phyloP scores from a whole-genome alignment of 2,329 filamentous ascomycete genomes.

The Periconia sp. region DNA sequence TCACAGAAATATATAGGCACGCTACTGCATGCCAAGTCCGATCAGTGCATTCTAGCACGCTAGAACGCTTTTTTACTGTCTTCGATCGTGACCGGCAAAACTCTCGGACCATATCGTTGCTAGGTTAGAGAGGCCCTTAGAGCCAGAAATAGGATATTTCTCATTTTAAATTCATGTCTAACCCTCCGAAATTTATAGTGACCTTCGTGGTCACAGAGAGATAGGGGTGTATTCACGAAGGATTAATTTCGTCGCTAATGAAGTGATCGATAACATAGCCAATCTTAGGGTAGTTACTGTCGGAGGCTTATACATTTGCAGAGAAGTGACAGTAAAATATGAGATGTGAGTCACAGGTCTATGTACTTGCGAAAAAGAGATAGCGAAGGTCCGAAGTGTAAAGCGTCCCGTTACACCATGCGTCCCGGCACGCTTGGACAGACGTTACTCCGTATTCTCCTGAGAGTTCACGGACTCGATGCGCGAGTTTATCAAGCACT shows the following conservation, averaged over 20 bases:
- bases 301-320: neutral
- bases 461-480: too few species aligned
- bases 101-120: neutral
- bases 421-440: constrained; percentile 3
- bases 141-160: too few species aligned
- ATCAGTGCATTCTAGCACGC: constrained; percentile 1
- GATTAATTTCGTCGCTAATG: constrained; percentile 1
- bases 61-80: constrained; percentile 1
- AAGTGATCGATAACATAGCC: constrained; percentile 6
- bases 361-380: neutral
- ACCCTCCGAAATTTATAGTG: neutral
- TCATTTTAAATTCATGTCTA: neutral
- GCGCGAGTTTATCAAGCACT: too few species aligned
- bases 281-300: neutral
- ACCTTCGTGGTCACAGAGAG: neutral
- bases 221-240: constrained; percentile 5
- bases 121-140: neutral
- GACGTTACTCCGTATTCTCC: too few species aligned
- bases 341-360: neutral
- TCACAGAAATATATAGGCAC: neutral
- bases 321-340: too few species aligned
- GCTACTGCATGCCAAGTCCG: constrained; percentile 1
- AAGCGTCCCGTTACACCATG: too few species aligned
- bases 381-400: neutral
- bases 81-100: neutral